phyloP scores from a whole-genome alignment of 2,329 filamentous ascomycete genomes.

The Monosporascus cannonballus region DNA sequence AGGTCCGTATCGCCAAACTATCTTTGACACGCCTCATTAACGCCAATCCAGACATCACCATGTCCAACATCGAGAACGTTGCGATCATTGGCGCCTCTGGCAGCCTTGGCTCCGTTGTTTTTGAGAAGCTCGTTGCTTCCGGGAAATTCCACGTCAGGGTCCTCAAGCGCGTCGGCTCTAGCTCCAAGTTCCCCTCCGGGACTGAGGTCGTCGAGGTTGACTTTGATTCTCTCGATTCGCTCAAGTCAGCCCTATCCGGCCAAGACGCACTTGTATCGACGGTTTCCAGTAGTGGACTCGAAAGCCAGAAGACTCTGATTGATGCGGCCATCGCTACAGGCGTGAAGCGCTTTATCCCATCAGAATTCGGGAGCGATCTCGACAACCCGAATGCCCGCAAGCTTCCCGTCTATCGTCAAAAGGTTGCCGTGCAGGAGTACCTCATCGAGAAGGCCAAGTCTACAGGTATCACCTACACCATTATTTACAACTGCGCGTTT shows the following conservation, averaged over 20 bases:
- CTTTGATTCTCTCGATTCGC: constrained; percentile 40
- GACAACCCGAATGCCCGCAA: constrained; percentile 6
- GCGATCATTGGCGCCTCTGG: constrained; percentile 17
- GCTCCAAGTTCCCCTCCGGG: constrained; percentile 24
- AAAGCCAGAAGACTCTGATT: constrained; percentile 44
- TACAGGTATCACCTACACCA: constrained; percentile 21
- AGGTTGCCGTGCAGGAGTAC: constrained; percentile 9
- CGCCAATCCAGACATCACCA: background rate
- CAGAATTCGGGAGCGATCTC: constrained; percentile 45
- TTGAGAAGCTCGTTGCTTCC: constrained; percentile 30
- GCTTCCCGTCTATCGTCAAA: constrained; percentile 15
- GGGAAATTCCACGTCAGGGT: constrained; percentile 46
- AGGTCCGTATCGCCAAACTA: background rate
- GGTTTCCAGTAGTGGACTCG: constrained; percentile 29
- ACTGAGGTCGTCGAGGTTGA: constrained; percentile 41
- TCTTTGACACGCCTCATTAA: too few relatives aligned
- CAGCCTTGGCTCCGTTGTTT: constrained; percentile 32
- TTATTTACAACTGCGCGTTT: constrained; percentile 33
- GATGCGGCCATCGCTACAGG: constrained; percentile 54
- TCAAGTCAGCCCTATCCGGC: constrained; percentile 45
- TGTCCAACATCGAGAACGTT: constrained; percentile 14
- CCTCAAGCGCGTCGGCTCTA: constrained; percentile 43
- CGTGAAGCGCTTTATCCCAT: constrained; percentile 56
- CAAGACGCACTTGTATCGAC: constrained; percentile 51
- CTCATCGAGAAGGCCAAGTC: constrained; percentile 16